Base-by-base conservation (phyloP, 2,329 filamentous ascomycete genomes). In the Rhexocercosporidium sp. region DNA sequence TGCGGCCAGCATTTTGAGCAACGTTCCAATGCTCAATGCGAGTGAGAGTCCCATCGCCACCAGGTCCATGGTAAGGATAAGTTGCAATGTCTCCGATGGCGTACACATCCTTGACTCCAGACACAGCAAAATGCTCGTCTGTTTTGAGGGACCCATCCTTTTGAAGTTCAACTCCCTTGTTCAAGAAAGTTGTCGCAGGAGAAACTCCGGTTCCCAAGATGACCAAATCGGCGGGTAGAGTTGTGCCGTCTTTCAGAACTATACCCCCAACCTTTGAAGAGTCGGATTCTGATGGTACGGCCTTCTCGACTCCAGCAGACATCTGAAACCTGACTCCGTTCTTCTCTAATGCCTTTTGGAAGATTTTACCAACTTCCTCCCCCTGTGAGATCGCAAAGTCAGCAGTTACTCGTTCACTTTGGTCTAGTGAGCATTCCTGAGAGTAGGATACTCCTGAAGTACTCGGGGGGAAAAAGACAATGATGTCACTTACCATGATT, bases 1-100 rank as follows among this genome's bases (percentile, higher is more conserved):
- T 85, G 51, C 95, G 92, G 2, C 96, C 96, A 1, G 92, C 85
- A 76, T 98, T 97, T 77, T 98, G 96, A 4, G 96, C 96, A 2
- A 99, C 96, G 80, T 97, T 95, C 96, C 96, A 99, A 79, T 99
- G 96, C 83, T 99, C 96, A 76, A 98, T 97, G 70, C 96, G 90
- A 0, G 91, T 88, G 20, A 86, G 85, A 53, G 84, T 85, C 69
- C 92, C 93, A 18, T 91, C 85, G 29, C 93, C 91, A 27, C 92
- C 94, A 0, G 96, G 96, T 1, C 96, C 96, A 78, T 93, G 86
- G 82, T 99, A 99, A 0, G 96, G 96, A 79, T 93, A 97, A 0
- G 92, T 94, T 14, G 96, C 94, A 69, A 99, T 98, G 78, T 99
- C 96, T 62, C 95, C 95, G 69, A 99, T 88, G 16, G 96, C 96